A percentile compares a stretch with the other conserved stretches of the same genome.
phyloP scores from a whole-genome alignment of 169 alveolate genomes.

The Cystoisospora suis region DNA sequence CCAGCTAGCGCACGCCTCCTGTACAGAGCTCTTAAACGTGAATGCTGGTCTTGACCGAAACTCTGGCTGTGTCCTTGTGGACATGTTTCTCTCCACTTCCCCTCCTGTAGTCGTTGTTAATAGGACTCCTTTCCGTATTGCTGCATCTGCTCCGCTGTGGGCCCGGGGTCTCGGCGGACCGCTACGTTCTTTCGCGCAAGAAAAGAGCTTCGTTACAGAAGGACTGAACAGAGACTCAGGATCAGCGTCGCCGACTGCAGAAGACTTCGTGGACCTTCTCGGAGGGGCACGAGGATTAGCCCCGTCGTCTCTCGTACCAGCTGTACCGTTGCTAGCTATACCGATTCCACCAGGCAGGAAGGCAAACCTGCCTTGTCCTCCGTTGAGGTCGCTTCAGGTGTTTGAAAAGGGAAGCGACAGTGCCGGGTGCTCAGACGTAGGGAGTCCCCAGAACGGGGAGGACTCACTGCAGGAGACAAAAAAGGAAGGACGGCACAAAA shows the following conservation, averaged over 20 bases:
- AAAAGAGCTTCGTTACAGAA: too few relatives aligned
- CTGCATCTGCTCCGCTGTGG: too few relatives aligned
- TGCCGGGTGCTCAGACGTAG: too few relatives aligned
- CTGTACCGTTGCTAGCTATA: not conserved
- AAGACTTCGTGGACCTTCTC: too few relatives aligned
- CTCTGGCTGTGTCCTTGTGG: not conserved
- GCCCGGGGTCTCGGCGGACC: too few relatives aligned
- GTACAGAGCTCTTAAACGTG: not conserved
- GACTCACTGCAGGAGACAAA: not conserved
- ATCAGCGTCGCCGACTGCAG: not conserved
- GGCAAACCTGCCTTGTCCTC: conserved; percentile 7
- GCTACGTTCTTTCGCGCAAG: too few relatives aligned
- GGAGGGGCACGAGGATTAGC: not conserved
- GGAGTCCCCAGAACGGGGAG: too few relatives aligned
- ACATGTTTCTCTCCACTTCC: not conserved
- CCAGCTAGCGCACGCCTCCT: not conserved
- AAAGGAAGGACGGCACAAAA: not conserved
- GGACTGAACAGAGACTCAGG: too few relatives aligned
- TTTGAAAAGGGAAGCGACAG: too few relatives aligned
- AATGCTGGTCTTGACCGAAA: not conserved
- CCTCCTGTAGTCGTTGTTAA: not conserved
- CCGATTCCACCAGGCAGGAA: not conserved
- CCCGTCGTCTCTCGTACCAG: not conserved
- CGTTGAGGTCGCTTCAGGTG: not conserved
- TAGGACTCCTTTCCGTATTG: conserved; percentile 2